A percentile compares a stretch with the other conserved stretches of the same genome.
Conservation (phyloP, 495 filamentous ascomycete species). For the Penicillium paradoxum region DNA sequence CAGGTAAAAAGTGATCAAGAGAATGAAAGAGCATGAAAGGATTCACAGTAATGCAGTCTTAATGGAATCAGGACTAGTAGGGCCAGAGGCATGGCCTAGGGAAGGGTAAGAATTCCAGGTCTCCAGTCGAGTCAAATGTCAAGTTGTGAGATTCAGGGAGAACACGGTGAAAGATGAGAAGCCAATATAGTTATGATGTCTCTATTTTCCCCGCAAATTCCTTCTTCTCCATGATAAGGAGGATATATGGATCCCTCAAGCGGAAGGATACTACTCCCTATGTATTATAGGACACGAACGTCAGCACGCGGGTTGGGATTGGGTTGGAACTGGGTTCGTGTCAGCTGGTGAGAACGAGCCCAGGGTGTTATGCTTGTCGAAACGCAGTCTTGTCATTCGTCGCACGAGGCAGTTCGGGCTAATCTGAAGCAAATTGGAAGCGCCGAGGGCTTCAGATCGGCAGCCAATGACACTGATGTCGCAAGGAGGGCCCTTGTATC, state of each 20-base stretch:
- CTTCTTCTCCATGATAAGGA: slow-evolving; percentile 8
- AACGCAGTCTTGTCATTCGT: slow-evolving; percentile 22
- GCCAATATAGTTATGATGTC: slow-evolving; percentile 15
- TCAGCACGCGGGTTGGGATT: slow-evolving; percentile 10
- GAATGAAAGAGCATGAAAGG: slow-evolving; percentile 17
- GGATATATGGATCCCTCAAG: slow-evolving; percentile 11
- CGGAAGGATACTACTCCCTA: background rate
- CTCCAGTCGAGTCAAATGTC: slow-evolving; percentile 7
- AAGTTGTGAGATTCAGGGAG: slow-evolving; percentile 24
- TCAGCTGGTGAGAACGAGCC: slow-evolving; percentile 15
- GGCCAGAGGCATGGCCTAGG: slow-evolving; percentile 22
- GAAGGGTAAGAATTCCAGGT: slow-evolving; percentile 19
- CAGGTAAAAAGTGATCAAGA: background rate
- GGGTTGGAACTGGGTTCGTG: slow-evolving; percentile 9
- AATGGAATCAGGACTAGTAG: slow-evolving; percentile 9
- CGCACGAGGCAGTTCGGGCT: slow-evolving; percentile 11
- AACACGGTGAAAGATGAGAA: background rate
- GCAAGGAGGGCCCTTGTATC: slow-evolving; percentile 19
- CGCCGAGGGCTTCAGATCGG: slow-evolving; percentile 27
- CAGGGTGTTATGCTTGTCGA: slow-evolving; percentile 7
- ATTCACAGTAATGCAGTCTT: slow-evolving; percentile 4
- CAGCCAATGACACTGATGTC: slow-evolving; percentile 16
- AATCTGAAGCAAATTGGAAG: slow-evolving; percentile 29
- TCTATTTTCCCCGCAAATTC: slow-evolving; percentile 21
- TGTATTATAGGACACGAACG: slow-evolving; percentile 9